Evolutionary conservation across 2,329 filamentous ascomycete genomes (phyloP).

Genomic region (Calcarisporium arbuscula): DNA sequence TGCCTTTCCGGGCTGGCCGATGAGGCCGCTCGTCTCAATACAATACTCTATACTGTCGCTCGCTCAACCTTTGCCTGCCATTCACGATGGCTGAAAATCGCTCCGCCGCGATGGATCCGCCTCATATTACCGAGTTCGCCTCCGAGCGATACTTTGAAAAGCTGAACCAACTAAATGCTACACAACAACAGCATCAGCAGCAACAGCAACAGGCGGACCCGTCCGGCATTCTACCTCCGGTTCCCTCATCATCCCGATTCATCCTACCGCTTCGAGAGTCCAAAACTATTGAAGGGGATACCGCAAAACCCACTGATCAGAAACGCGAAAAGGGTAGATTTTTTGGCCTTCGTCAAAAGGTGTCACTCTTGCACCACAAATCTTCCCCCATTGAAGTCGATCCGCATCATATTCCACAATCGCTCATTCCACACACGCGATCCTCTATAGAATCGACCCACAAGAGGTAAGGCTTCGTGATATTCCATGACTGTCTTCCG

Average conservation of each 20-base stretch:
- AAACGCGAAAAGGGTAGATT: conserved; percentile 38
- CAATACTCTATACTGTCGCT: conserved; percentile 12
- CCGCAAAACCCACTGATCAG: conserved; percentile 21
- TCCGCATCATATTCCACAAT: conserved; percentile 10
- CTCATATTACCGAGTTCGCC: conserved; percentile 60
- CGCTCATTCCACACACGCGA: conserved; percentile 9
- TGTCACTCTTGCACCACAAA: conserved; percentile 29
- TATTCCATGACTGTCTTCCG: background rate
- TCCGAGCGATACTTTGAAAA: conserved; percentile 60
- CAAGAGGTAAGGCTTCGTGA: conserved; percentile 23
- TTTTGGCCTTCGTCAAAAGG: conserved; percentile 33
- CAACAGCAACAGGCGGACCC: conserved; percentile 24
- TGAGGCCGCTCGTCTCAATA: conserved; percentile 14
- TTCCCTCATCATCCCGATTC: conserved; percentile 32
- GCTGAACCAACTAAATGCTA: conserved; percentile 46
- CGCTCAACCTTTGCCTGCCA: conserved; percentile 11
- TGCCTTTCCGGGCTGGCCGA: conserved; percentile 21
- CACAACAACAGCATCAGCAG: conserved; percentile 31
- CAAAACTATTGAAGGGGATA: conserved; percentile 24
- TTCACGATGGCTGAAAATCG: conserved; percentile 26
- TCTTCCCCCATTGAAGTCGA: conserved; percentile 16
- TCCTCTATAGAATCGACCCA: conserved; percentile 20
- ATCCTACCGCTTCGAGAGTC: conserved; percentile 43
- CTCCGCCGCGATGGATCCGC: conserved; percentile 48
- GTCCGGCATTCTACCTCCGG: conserved; percentile 11